Base-by-base conservation (phyloP, 2,329 filamentous ascomycete genomes). In the Fusarium dimerum region DNA sequence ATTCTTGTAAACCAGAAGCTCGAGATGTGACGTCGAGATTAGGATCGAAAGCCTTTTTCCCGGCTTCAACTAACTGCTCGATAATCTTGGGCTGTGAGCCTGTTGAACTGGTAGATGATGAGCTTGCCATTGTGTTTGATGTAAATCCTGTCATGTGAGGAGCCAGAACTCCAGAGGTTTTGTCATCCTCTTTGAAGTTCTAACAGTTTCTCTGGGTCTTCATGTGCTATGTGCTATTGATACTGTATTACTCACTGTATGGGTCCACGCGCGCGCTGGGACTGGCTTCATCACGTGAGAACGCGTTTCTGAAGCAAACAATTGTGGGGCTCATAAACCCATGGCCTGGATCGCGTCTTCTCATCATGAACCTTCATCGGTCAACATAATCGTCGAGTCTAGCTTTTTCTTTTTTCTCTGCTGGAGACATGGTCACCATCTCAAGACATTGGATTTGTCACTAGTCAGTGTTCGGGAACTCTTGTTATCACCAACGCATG, bases 41-140 rank as follows among this genome's bases (percentile, higher is more conserved):
- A 2, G 81, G 79, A 46, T 77, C 70, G 51, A 80, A 83, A 1
- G 81, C 81, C 40, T 73, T 76, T 29, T 70, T 76, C 5, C 76
- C 80, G 13, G 72, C 65, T 40, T 74, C 68, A 34, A 76, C 64
- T 38, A 74, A 64, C 1, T 63, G 54, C 32, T 74, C 67, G 18
- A 69, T 60, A 32, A 74, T 56, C 17, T 69, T 72, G 5, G 68
- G 57, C 39, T 66, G 60, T 6, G 62, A 34, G 12, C 48, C 49
- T 26, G 54, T 16, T 15, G 57, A 43, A 36, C 47, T 43, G 9
- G 50, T 48, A 32, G 56, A 50, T 1, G 63, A 57, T 18, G 66
- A 57, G 41, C 66, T 64, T 17, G 65, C 52, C 70, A 72, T 73
- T 18, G 40, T 52, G 47, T 16, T 17, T 17, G 43, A 12, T 15